Evolutionary conservation across 768 basidiomycete species (phyloP).

Genomic region (Suillus plorans): DNA sequence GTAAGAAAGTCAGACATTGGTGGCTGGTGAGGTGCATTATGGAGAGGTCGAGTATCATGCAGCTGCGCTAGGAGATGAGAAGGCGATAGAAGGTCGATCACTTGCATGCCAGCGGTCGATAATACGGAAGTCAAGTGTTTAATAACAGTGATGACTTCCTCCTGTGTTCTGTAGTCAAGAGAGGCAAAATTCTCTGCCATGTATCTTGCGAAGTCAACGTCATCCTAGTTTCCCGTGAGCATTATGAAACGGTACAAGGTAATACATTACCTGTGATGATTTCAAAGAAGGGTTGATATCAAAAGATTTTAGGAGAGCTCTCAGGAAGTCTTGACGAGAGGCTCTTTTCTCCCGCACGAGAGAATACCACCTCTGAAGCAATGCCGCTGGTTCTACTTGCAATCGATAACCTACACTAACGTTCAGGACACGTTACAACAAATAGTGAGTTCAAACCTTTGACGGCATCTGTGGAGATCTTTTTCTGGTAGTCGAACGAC

Average conservation of each 20-base stretch:
- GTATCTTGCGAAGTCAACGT: conserved; percentile 85
- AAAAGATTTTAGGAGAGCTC: conserved; percentile 78
- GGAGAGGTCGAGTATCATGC: conserved; percentile 32
- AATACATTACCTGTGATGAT: conserved; percentile 52
- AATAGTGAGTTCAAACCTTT: conserved; percentile 42
- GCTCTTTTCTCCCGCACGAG: conserved; percentile 90
- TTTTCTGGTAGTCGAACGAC: conserved; percentile 83
- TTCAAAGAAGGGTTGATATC: conserved; percentile 62
- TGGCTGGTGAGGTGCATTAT: conserved; percentile 9
- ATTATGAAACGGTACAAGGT: neutral
- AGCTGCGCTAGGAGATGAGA: conserved; percentile 66
- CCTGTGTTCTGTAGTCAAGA: conserved; percentile 93
- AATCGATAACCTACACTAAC: conserved; percentile 57
- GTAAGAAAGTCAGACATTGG: neutral
- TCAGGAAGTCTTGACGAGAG: conserved; percentile 84
- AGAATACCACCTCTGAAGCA: conserved; percentile 88
- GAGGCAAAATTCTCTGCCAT: conserved; percentile 93
- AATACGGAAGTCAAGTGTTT: conserved; percentile 73
- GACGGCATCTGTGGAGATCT: conserved; percentile 44
- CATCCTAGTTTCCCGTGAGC: conserved; percentile 48
- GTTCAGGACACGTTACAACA: conserved; percentile 5
- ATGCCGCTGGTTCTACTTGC: conserved; percentile 63
- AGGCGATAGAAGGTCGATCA: conserved; percentile 74
- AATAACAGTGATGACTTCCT: conserved; percentile 87
- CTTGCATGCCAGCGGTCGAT: conserved; percentile 78